Percentiles rank a stretch among this genome's conserved stretches.
Evolutionary conservation across 2,329 filamentous ascomycete species (phyloP).

Genomic region (Ilyonectria mors-panacis): DNA sequence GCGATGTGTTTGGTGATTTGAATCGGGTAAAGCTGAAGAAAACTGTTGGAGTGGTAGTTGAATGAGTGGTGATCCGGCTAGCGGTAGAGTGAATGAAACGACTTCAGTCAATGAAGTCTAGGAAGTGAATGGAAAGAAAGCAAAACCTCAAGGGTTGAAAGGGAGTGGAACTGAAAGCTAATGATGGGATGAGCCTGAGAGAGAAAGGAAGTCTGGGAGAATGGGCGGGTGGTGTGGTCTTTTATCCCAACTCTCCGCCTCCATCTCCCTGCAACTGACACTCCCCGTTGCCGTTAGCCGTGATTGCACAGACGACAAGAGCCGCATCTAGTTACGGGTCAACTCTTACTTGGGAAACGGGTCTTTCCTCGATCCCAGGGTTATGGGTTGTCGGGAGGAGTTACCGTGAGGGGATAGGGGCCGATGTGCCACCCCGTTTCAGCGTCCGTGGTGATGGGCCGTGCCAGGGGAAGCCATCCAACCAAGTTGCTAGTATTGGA

Average conservation of each 20-base stretch:
- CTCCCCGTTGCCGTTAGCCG: neutral
- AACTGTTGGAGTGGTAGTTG: slow-evolving; percentile 15
- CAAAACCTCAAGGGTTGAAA: slow-evolving; percentile 41
- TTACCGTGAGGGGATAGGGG: slow-evolving; percentile 38
- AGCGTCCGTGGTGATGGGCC: slow-evolving; percentile 29
- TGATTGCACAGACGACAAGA: slow-evolving; percentile 17
- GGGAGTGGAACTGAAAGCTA: slow-evolving; percentile 46
- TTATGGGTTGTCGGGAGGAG: slow-evolving; percentile 31
- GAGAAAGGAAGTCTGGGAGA: slow-evolving; percentile 4
- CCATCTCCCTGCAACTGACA: neutral
- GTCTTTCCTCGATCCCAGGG: slow-evolving; percentile 33
- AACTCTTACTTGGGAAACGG: too few relatives aligned
- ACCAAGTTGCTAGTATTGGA: neutral
- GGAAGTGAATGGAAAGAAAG: slow-evolving; percentile 44
- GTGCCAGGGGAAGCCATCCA: slow-evolving; percentile 2
- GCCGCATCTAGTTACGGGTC: slow-evolving; percentile 26
- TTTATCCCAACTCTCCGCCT: slow-evolving; percentile 31
- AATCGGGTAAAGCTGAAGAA: slow-evolving; percentile 20
- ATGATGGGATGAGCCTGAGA: slow-evolving; percentile 46
- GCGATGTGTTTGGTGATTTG: slow-evolving; percentile 20
- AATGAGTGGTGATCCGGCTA: slow-evolving; percentile 40
- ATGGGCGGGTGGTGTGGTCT: slow-evolving; percentile 14
- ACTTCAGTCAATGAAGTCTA: slow-evolving; percentile 53
- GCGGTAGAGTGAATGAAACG: slow-evolving; percentile 47
- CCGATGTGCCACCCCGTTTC: slow-evolving; percentile 39